Base-by-base conservation (phyloP, 768 basidiomycete genomes). In the Amylocystis lapponica region DNA sequence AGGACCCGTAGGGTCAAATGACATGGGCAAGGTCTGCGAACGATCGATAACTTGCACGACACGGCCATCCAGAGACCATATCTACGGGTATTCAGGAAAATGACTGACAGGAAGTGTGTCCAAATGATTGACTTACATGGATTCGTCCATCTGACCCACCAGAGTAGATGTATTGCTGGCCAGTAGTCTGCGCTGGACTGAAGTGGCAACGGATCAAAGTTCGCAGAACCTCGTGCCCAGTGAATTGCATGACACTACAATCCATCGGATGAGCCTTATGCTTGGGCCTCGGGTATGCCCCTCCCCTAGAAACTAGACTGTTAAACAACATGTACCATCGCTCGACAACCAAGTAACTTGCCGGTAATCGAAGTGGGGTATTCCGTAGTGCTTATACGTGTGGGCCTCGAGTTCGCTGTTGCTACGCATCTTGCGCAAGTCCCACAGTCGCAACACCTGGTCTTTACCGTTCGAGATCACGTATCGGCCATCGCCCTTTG, bases 191-290 rank as follows among this genome's bases (percentile, higher is more conserved):
- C 4, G 72, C 71, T 17, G 96, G 96, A 53, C 91, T 94, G 66
- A 98, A 99, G 66, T 97, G 86, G 60, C 94, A 97, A 43, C 96
- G 76, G 53, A 99, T 96, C 43, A 99, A 77, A 0, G 96, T 99
- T 32, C 85, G 76, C 32, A 95, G 65, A 19, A 98, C 91, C 10
- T 79, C 70, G 58, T 98, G 96, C 2, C 96, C 96, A 32, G 89
- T 76, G 61, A 90, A 99, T 2, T 88, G 86, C 94, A 95, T 95
- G 26, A 98, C 83, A 53, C 89, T 93, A 59, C 91, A 92, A 56
- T 98, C 93, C 45, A 74, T 67, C 5, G 92, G 95, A 63, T 94
- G 94, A 10, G 81, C 79, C 12, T 62, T 52, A 51, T 66, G 69
- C 48, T 62, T 70, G 6, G 83, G 83, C 45, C 72, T 80, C 3